These are phyloP conservation scores for Hippophae tibetana DNA, from an alignment of 306 rosid genomes.

Conservation along the genomic window DNA sequence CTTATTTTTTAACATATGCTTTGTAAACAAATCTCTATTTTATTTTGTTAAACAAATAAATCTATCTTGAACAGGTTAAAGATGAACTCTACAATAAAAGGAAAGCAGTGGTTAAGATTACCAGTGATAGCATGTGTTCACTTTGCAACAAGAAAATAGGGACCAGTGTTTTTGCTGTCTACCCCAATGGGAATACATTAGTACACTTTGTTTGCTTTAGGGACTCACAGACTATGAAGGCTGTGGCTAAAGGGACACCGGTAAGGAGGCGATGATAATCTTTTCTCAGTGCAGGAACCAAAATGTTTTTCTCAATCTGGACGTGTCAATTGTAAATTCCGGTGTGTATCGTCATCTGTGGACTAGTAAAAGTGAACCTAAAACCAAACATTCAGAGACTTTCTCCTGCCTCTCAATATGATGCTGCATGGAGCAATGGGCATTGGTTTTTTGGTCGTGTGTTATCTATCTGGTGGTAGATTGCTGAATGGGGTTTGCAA, in stretches of 20 bases:
- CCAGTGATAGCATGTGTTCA: conserved; percentile 87
- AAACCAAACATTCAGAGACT: no score
- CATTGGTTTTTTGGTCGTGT: no score
- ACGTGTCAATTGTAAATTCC: not conserved
- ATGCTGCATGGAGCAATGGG: no score
- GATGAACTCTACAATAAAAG: conserved; percentile 75
- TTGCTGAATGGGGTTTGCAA: no score
- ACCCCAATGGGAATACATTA: conserved; percentile 83
- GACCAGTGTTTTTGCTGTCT: conserved; percentile 84
- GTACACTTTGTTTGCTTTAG: conserved; percentile 92
- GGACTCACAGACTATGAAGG: conserved; percentile 93
- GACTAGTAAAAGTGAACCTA: no score
- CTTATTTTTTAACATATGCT: not conserved
- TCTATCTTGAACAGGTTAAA: conserved; percentile 51
- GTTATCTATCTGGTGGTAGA: no score
- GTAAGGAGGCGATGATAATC: conserved; percentile 39
- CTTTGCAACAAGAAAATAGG: conserved; percentile 95
- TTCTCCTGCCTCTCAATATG: no score
- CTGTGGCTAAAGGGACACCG: conserved; percentile 57
- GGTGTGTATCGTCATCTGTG: not conserved
- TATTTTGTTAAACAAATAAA: not conserved
- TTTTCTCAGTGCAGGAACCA: not conserved
- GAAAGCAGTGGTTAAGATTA: conserved; percentile 62
- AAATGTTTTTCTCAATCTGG: no score
- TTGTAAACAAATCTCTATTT: not conserved